phyloP scores from a whole-genome alignment of 805 yeast species.

The Lipomyces mesembrius region DNA sequence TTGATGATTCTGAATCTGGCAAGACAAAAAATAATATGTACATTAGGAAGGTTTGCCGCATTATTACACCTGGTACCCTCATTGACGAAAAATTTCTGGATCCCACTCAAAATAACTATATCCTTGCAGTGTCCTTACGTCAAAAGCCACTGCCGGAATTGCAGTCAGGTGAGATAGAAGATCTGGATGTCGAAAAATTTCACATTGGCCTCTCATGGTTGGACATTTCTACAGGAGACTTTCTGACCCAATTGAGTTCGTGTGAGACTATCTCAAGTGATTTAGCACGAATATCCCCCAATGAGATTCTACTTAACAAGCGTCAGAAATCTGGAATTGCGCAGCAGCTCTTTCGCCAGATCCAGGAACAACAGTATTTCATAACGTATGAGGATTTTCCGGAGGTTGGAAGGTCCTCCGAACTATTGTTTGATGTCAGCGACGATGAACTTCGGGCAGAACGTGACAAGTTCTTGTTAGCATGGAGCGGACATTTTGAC shows the following conservation, averaged over 20 bases:
- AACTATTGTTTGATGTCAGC: neutral
- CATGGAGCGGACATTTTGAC: conserved; percentile 28
- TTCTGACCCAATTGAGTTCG: conserved; percentile 68
- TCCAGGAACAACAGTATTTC: conserved; percentile 46
- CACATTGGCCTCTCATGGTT: conserved; percentile 81
- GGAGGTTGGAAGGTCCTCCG: neutral
- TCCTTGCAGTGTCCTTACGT: conserved; percentile 57
- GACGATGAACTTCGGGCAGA: neutral
- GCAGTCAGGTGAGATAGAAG: conserved; percentile 20
- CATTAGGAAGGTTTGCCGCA: conserved; percentile 72
- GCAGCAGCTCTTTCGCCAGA: conserved; percentile 13
- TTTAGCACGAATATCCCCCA: conserved; percentile 76
- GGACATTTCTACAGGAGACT: conserved; percentile 82
- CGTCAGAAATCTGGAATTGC: conserved; percentile 9
- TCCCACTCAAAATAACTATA: conserved; percentile 68
- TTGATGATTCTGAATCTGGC: conserved; percentile 3
- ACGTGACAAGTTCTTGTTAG: conserved; percentile 7
- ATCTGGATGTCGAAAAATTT: conserved; percentile 23
- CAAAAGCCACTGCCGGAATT: conserved; percentile 2
- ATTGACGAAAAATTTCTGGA: conserved; percentile 84
- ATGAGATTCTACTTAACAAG: conserved; percentile 64
- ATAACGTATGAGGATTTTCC: conserved; percentile 44
- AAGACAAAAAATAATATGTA: conserved; percentile 44
- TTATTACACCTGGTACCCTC: conserved; percentile 91
- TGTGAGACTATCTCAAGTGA: conserved; percentile 68